Evolutionary conservation across 148 eudicot genomes (phyloP).

Genomic region (Amaranthus cruentus): DNA sequence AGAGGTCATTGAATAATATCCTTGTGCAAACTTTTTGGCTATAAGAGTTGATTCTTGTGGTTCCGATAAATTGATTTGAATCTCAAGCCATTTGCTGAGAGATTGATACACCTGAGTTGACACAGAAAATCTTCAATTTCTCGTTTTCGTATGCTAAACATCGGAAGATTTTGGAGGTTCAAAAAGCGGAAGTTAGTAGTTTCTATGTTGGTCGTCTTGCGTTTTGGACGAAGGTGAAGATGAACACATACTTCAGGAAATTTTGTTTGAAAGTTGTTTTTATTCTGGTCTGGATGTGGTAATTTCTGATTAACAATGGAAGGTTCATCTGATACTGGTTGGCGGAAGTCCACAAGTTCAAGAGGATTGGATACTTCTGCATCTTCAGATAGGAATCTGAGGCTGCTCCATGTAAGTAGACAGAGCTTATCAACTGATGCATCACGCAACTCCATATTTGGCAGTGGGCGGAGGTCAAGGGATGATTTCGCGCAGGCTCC

Average conservation of each 20-base stretch:
- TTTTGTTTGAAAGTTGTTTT: slow-evolving; percentile 16
- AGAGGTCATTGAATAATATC: not conserved
- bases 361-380: slow-evolving; percentile 57
- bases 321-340: slow-evolving; percentile 67
- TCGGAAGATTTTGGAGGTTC: slow-evolving; percentile 2
- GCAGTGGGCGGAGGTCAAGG: slow-evolving; percentile 31
- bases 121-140: not conserved
- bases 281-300: slow-evolving; percentile 22
- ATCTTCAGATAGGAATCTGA: slow-evolving; percentile 49
- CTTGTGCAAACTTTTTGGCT: not conserved
- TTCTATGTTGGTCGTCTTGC: not conserved
- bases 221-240: slow-evolving; percentile 17
- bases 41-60: slow-evolving; percentile 3
- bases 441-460: slow-evolving; percentile 41
- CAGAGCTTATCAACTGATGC: slow-evolving; percentile 48
- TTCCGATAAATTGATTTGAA: not conserved
- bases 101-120: slow-evolving; percentile 3
- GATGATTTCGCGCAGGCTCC: slow-evolving; percentile 35
- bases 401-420: slow-evolving; percentile 33
- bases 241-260: slow-evolving; percentile 12
- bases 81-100: not conserved
- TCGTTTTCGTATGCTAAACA: not conserved
- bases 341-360: slow-evolving; percentile 52
- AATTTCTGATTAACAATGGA: slow-evolving; percentile 50
- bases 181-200: not conserved